Base-by-base conservation (phyloP, 2,329 filamentous ascomycete genomes). In the Colletotrichum cordylinicola region DNA sequence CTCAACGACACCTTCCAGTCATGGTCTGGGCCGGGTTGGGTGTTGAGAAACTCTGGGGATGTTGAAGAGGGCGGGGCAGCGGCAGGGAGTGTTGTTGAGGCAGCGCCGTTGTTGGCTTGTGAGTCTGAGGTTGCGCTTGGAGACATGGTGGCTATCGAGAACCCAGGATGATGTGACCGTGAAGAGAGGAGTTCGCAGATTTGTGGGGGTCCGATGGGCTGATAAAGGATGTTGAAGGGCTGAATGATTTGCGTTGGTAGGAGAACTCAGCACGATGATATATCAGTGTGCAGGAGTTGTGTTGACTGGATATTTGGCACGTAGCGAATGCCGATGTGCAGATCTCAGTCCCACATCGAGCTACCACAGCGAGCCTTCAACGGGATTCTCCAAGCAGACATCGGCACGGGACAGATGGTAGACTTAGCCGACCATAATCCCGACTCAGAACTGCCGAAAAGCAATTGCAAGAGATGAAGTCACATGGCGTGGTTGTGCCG, bases 1-100 rank as follows among this genome's bases (percentile, higher is more conserved):
- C 82, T 80, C 27, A 85, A 77, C 10, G 81, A 80, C 48, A 86
- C 80, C 72, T 80, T 79, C 80, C 80, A 85, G 80, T 85, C 81
- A 74, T 85, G 83, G 68, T 78, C 78, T 21, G 81, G 78, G 7
- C 78, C 78, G 21, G 84, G 84, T 5, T 83, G 79, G 3, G 84
- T 85, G 79, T 79, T 82, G 55, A 80, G 78, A 70, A 79, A 81
- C 16, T 70, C 72, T 6, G 71, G 67, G 13, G 67, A 13, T 55
- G 16, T 52, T 62, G 37, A 21, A 67, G 21, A 31, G 13, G 18
- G 60, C 48, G 31, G 33, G 18, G 43, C 48, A 33, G 24, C 18
- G 35, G 69, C 39, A 37, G 58, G 69, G 21, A 48, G 43, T 37
- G 21, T 31, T 31, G 21, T 21, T 52, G 43, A 52, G 18, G 60